Conservation (phyloP, 139 green algal genomes). For the Chlamydomonas schloesseri region DNA sequence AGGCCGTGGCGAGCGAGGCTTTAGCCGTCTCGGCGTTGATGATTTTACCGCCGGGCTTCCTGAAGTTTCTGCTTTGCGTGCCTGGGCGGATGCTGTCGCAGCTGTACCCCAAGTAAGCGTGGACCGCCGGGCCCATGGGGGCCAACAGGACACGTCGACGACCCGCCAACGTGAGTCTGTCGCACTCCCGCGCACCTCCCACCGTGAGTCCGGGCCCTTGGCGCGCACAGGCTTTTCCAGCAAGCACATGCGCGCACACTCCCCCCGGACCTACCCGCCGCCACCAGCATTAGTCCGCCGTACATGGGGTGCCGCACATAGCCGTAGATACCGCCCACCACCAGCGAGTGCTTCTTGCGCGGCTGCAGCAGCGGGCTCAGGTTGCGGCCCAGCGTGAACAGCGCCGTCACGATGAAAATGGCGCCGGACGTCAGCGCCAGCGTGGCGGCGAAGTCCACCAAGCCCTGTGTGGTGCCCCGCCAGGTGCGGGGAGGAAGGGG, state of each 20-base stretch:
- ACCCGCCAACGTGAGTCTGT: no score
- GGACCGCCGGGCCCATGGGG: no score
- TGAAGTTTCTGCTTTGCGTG: constrained; percentile 86
- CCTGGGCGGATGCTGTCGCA: constrained; percentile 74
- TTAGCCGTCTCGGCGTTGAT: constrained; percentile 69
- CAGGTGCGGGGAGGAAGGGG: neutral
- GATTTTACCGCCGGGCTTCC: constrained; percentile 76
- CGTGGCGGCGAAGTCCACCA: constrained; percentile 59
- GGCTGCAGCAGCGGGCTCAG: constrained; percentile 66
- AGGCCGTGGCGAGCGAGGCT: constrained; percentile 70
- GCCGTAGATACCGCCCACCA: constrained; percentile 56
- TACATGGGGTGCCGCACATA: constrained; percentile 68
- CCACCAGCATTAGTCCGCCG: constrained; percentile 58
- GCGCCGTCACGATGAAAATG: constrained; percentile 58
- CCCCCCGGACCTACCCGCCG: neutral
- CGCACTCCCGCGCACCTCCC: no score
- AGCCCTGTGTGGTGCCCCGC: constrained; percentile 53
- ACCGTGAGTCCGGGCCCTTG: no score
- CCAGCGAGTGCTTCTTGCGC: constrained; percentile 55
- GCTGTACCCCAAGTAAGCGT: constrained; percentile 54
- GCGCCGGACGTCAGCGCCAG: constrained; percentile 50
- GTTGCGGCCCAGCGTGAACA: constrained; percentile 60
- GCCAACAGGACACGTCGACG: no score
- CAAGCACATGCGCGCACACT: no score
- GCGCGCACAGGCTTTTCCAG: no score